Evolutionary conservation across 23 red algal genomes (phyloP).

Genomic region (Gracilaria domingensis): DNA sequence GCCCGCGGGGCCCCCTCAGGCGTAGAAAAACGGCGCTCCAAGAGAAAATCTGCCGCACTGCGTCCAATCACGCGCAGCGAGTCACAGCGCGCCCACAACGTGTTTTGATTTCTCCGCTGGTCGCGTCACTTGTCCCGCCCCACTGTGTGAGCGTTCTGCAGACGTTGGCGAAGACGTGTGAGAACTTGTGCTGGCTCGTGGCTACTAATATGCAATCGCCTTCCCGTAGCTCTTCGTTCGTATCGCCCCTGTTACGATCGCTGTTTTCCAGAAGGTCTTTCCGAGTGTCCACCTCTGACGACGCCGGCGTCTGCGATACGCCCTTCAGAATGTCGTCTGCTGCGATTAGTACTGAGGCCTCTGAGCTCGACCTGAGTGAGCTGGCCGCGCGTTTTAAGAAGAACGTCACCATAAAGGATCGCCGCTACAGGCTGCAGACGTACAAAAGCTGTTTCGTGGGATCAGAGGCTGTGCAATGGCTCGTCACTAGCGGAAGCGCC

Average conservation of each 20-base stretch:
- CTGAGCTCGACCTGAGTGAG: constrained; percentile 30
- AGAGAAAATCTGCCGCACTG: too few species aligned
- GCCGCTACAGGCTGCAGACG: constrained; percentile 52
- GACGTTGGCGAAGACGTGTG: too few species aligned
- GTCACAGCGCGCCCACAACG: too few species aligned
- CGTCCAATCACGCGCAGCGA: too few species aligned
- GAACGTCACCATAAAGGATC: constrained; percentile 72
- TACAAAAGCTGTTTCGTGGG: constrained; percentile 76
- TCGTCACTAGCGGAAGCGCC: constrained; percentile 59
- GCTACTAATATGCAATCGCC: not conserved
- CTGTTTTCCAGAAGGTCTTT: not conserved
- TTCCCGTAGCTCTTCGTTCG: not conserved
- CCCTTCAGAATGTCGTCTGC: constrained; percentile 18
- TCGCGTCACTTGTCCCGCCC: not conserved
- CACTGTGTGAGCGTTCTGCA: too few species aligned
- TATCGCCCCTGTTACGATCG: not conserved
- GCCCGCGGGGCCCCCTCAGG: too few species aligned
- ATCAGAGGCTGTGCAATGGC: constrained; percentile 67
- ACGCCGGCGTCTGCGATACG: not conserved
- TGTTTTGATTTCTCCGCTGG: not conserved
- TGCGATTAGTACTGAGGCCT: not conserved
- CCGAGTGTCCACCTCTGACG: not conserved
- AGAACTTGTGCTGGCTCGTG: too few species aligned
- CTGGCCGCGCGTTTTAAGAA: constrained; percentile 37
- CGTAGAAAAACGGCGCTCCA: not conserved